phyloP scores from a whole-genome alignment of 1,284 basidiomycete genomes.

The Cystobasidium pallidum region DNA sequence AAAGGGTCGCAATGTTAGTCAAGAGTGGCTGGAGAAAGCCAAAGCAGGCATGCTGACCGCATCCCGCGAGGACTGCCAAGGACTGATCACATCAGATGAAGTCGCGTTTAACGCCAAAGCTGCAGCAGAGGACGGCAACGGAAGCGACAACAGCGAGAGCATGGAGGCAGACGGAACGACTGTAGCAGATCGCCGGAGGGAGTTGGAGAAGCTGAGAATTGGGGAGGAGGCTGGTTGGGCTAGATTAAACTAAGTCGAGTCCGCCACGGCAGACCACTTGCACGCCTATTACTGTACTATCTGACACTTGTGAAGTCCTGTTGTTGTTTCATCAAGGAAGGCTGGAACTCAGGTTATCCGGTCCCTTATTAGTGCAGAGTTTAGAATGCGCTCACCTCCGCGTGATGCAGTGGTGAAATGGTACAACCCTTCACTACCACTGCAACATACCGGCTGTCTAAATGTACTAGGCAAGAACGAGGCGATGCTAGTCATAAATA shows the following conservation, averaged over 20 bases:
- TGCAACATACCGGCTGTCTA: too few species aligned
- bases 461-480: too few species aligned
- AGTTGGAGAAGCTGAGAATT: constrained; percentile 22
- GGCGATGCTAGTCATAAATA: too few species aligned
- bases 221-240: constrained; percentile 39
- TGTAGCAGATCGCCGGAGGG: constrained; percentile 23
- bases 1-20: constrained; percentile 35
- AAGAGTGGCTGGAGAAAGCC: constrained; percentile 44
- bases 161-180: not conserved
- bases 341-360: too few species aligned
- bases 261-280: too few species aligned
- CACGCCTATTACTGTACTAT: too few species aligned
- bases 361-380: too few species aligned
- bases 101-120: constrained; percentile 10
- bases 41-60: constrained; percentile 22
- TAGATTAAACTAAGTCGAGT: constrained; percentile 14
- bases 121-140: constrained; percentile 1
- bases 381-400: too few species aligned
- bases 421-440: too few species aligned
- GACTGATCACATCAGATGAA: constrained; percentile 23
- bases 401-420: too few species aligned
- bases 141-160: not conserved
- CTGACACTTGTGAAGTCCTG: too few species aligned
- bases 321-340: too few species aligned
- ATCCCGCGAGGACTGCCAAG: constrained; percentile 22